These are phyloP conservation scores for Neurospora terricola DNA, from an alignment of 495 filamentous ascomycete genomes.

Conservation along the genomic window DNA sequence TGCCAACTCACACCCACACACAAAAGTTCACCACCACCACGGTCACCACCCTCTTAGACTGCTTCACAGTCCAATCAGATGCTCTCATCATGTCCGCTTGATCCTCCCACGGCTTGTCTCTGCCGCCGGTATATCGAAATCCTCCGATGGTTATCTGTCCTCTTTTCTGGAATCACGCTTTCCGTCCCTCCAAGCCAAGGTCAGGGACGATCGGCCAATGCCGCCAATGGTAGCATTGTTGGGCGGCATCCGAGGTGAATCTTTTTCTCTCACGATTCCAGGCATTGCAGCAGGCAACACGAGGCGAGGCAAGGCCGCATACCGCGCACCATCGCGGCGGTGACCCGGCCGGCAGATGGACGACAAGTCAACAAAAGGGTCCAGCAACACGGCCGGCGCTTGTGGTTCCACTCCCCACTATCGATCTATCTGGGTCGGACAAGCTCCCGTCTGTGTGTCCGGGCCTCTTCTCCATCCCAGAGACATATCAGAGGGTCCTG, in stretches of 20 bases:
- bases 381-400: neutral
- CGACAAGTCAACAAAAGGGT: neutral
- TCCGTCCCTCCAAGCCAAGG: neutral
- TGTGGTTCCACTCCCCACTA: neutral
- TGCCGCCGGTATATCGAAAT: neutral
- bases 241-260: neutral
- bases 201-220: conserved; percentile 10
- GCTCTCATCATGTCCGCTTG: neutral
- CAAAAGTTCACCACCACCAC: neutral
- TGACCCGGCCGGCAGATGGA: neutral
- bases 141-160: neutral
- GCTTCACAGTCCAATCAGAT: neutral
- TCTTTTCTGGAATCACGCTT: conserved; percentile 1
- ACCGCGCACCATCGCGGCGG: neutral
- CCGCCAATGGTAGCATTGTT: conserved; percentile 2
- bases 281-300: neutral
- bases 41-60: neutral
- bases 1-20: conserved; percentile 19
- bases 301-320: neutral
- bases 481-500: neutral
- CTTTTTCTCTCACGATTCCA: neutral
- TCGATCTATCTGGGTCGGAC: neutral
- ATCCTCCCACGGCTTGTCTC: neutral
- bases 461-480: neutral
- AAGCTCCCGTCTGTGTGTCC: neutral